Evolutionary conservation across 2,329 filamentous ascomycete species (phyloP).

Genomic region (Blastomyces silverae): DNA sequence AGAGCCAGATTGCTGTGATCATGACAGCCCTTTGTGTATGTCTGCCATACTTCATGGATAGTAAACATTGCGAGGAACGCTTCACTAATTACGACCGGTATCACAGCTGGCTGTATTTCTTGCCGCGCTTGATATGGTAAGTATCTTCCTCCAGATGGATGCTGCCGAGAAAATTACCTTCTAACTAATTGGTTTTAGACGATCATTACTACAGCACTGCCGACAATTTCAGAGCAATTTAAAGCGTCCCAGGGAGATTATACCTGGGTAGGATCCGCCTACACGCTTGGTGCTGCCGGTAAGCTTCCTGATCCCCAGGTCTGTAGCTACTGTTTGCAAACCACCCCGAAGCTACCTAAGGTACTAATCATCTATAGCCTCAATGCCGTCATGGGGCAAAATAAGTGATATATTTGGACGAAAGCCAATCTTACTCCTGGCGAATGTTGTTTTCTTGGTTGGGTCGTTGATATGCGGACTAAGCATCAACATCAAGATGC

Average conservation of each 20-base stretch:
- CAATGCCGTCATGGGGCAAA: slow-evolving; percentile 52
- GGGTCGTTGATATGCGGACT: slow-evolving; percentile 56
- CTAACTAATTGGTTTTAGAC: slow-evolving; percentile 20
- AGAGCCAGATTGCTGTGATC: slow-evolving; percentile 20
- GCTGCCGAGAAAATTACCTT: not conserved
- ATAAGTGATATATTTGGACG: slow-evolving; percentile 61
- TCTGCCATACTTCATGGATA: not conserved
- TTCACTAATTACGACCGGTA: not conserved
- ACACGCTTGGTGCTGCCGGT: slow-evolving; percentile 31
- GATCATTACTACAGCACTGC: slow-evolving; percentile 33
- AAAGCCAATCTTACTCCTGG: slow-evolving; percentile 55
- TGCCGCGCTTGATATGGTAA: slow-evolving; percentile 53
- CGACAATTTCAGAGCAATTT: slow-evolving; percentile 31
- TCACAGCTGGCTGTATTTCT: slow-evolving; percentile 51
- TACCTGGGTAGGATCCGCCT: slow-evolving; percentile 36
- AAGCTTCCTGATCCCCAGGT: slow-evolving; percentile 20
- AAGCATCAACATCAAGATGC: slow-evolving; percentile 53
- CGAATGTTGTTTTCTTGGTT: slow-evolving; percentile 56
- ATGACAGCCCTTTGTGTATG: slow-evolving; percentile 21
- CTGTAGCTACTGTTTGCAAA: slow-evolving; percentile 9
- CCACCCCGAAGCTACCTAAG: not conserved
- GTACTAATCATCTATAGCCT: slow-evolving; percentile 18
- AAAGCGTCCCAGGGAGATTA: slow-evolving; percentile 31
- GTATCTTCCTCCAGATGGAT: slow-evolving; percentile 12
- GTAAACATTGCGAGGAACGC: not conserved